Conservation (phyloP, 805 yeast species). For the Pichia cephalocereana region DNA sequence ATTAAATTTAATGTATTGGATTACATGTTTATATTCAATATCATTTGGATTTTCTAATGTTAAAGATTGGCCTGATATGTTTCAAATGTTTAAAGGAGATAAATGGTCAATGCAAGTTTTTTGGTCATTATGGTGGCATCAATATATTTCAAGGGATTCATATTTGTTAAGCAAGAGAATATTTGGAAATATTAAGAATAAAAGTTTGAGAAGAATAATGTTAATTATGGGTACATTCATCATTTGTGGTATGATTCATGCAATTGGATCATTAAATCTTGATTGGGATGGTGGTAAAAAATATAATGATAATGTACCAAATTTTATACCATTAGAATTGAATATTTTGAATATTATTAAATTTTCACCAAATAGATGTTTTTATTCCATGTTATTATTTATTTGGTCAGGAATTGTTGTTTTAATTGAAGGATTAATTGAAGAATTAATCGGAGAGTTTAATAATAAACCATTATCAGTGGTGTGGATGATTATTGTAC, state of each 20-base stretch:
- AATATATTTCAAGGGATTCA: slow-evolving; percentile 7
- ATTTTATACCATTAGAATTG: neutral
- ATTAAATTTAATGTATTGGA: slow-evolving; percentile 5
- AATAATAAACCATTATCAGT: neutral
- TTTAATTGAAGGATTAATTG: neutral
- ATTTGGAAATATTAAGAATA: neutral
- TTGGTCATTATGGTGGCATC: slow-evolving; percentile 13
- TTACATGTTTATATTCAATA: slow-evolving; percentile 2
- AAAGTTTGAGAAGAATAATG: neutral
- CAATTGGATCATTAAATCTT: neutral
- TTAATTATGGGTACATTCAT: neutral
- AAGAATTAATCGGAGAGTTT: neutral
- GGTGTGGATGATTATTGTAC: neutral
- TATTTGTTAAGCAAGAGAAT: slow-evolving; percentile 1
- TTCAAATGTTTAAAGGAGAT: slow-evolving; percentile 1
- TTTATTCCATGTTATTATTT: slow-evolving; percentile 1
- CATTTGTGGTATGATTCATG: slow-evolving; percentile 1
- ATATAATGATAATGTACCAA: neutral
- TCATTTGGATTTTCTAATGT: neutral
- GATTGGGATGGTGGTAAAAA: neutral
- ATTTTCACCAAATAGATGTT: neutral
- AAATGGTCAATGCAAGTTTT: slow-evolving; percentile 4
- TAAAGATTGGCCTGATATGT: slow-evolving; percentile 10
- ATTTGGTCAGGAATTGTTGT: slow-evolving; percentile 1
- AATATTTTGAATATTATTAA: neutral